Base-by-base conservation (phyloP, 1,284 basidiomycete genomes). In the Peniophora sp. region DNA sequence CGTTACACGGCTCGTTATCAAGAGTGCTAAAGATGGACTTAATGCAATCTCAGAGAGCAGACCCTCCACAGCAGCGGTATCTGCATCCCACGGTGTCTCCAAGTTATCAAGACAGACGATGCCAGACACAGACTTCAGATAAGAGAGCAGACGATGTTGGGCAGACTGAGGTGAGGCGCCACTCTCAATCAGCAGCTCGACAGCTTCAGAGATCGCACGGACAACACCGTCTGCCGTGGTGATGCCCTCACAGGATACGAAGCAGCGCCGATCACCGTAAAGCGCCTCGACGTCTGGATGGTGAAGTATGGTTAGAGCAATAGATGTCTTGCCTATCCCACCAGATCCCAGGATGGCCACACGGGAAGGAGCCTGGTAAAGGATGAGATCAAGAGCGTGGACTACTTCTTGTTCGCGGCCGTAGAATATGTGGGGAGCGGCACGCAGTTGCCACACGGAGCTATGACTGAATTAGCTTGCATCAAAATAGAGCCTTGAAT, bases 301-400 rank as follows among this genome's bases (percentile, higher is more conserved):
- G 8, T 64, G 53, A 34, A 68, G 54, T 1, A 63, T 59, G 3
- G 61, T 56, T 0, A 63, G 55, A 1, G 67, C 62, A 5, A 62
- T 51, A 1, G 64, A 59, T 0, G 68, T 70, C 51, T 70, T 70
- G 0, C 69, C 68, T 50, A 69, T 69, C 0, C 68, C 67, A 1
- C 67, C 66, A 2, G 61, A 53, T 3, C 68, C 68, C 16, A 63
- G 53, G 19, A 69, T 54, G 24, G 57, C 61, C 5, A 67, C 36
- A 38, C 54, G 53, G 14, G 41, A 14, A 14, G 27, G 24, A 10
- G 3, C 3, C 44, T 32, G 16, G 19, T 36, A 8, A 35, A 17
- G 12, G 24, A 56, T 45, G 6, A 24, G 27, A 14, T 36, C 20
- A 3, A 50, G 25, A 3, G 38, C 36, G 14, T 6, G 2, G 10